Evolutionary conservation across 106 monocot species (phyloP).

Genomic region (Acorus gramineus): DNA sequence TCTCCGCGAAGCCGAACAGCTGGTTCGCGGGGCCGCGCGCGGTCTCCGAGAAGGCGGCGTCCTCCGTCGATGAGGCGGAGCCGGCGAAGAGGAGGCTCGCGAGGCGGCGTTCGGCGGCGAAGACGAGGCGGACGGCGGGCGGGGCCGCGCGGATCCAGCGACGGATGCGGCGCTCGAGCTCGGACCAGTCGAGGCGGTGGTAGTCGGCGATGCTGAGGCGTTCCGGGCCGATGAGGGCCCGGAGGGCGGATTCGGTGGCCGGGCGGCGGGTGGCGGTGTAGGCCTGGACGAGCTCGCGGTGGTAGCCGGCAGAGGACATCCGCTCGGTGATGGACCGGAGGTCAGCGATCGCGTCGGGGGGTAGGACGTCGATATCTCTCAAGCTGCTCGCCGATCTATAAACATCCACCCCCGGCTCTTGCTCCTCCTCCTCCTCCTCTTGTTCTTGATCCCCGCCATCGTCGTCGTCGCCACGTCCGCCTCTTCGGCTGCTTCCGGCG

Average conservation of each 20-base stretch:
- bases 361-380: constrained; percentile 63
- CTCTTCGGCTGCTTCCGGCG: neutral
- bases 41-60: constrained; percentile 42
- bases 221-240: constrained; percentile 55
- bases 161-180: constrained; percentile 51
- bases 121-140: constrained; percentile 46
- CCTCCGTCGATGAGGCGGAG: constrained; percentile 6
- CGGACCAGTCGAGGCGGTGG: constrained; percentile 55
- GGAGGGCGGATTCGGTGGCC: constrained; percentile 49
- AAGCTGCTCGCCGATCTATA: constrained; percentile 48
- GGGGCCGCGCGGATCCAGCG: constrained; percentile 79
- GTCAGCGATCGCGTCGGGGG: constrained; percentile 45
- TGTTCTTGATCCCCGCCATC: neutral
- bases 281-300: constrained; percentile 64
- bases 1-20: constrained; percentile 57
- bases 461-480: constrained; percentile 3
- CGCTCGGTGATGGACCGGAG: constrained; percentile 60
- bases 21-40: constrained; percentile 49
- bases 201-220: constrained; percentile 63
- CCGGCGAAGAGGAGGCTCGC: constrained; percentile 31
- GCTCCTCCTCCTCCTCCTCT: constrained; percentile 4
- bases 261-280: constrained; percentile 57
- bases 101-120: constrained; percentile 56
- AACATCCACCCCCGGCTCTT: constrained; percentile 7
- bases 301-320: constrained; percentile 59